phyloP scores from a whole-genome alignment of 208 protist species.

The Crithidia sp. region DNA sequence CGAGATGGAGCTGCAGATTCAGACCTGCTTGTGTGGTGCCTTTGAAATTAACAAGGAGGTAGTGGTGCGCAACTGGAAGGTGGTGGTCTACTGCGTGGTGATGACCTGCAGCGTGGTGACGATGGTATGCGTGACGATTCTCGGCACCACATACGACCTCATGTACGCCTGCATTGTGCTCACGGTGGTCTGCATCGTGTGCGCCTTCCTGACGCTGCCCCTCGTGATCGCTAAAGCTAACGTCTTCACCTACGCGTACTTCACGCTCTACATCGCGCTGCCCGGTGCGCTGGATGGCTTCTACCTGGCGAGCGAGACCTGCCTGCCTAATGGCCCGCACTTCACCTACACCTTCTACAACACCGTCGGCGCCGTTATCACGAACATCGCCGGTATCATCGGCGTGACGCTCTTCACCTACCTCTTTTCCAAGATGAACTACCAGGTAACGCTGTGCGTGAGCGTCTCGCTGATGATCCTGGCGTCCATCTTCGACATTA shows the following conservation, averaged over 20 bases:
- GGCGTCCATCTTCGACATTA: slow-evolving; percentile 64
- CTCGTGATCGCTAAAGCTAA: slow-evolving; percentile 40
- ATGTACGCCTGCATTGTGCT: slow-evolving; percentile 34
- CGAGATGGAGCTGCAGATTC: neutral
- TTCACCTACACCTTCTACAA: slow-evolving; percentile 64
- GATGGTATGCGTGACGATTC: slow-evolving; percentile 39
- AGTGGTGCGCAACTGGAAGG: slow-evolving; percentile 26
- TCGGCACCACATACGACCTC: slow-evolving; percentile 34
- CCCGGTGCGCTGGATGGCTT: slow-evolving; percentile 54
- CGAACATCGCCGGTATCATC: slow-evolving; percentile 47
- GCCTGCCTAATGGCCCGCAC: slow-evolving; percentile 51
- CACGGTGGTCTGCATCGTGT: slow-evolving; percentile 22
- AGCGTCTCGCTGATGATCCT: slow-evolving; percentile 45
- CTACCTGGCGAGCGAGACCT: slow-evolving; percentile 42
- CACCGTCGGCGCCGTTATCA: slow-evolving; percentile 48
- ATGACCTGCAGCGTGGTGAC: slow-evolving; percentile 39
- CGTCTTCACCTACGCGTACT: slow-evolving; percentile 34
- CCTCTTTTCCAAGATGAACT: slow-evolving; percentile 52
- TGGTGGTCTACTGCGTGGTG: slow-evolving; percentile 32
- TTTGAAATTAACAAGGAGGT: slow-evolving; percentile 39
- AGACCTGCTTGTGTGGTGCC: slow-evolving; percentile 16
- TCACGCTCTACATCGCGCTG: slow-evolving; percentile 56
- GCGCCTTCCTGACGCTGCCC: slow-evolving; percentile 39
- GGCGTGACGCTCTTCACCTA: slow-evolving; percentile 61
- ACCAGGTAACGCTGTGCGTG: slow-evolving; percentile 55